These are phyloP conservation scores for Pugionium cornutum DNA, from an alignment of 345 rosid genomes.

Conservation along the genomic window DNA sequence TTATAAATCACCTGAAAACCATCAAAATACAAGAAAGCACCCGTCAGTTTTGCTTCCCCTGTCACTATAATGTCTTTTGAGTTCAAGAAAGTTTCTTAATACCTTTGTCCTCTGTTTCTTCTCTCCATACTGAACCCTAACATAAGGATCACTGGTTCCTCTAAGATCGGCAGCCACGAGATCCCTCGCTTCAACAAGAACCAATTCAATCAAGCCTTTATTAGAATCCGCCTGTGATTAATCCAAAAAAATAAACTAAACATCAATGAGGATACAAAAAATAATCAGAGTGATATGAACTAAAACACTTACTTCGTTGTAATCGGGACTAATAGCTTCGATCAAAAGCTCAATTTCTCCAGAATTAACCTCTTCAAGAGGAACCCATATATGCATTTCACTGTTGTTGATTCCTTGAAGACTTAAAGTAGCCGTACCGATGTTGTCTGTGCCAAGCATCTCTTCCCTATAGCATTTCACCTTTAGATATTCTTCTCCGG, in stretches of 20 bases:
- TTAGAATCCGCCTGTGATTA: slow-evolving; percentile 51
- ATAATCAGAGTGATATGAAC: slow-evolving; percentile 2
- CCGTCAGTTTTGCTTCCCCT: neutral
- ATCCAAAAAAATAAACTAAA: neutral
- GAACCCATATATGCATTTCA: slow-evolving; percentile 71
- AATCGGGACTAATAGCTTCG: slow-evolving; percentile 62
- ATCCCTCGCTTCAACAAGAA: slow-evolving; percentile 82
- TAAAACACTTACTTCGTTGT: slow-evolving; percentile 53
- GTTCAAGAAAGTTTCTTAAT: slow-evolving; percentile 10
- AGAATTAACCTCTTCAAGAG: slow-evolving; percentile 83
- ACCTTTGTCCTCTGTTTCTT: slow-evolving; percentile 89
- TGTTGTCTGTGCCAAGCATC: slow-evolving; percentile 72
- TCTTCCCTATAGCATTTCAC: slow-evolving; percentile 77
- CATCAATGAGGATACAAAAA: slow-evolving; percentile 25
- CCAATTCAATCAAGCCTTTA: slow-evolving; percentile 87
- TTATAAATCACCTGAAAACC: slow-evolving; percentile 64
- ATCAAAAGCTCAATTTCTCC: slow-evolving; percentile 89
- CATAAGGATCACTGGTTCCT: slow-evolving; percentile 99
- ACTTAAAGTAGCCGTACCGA: slow-evolving; percentile 83
- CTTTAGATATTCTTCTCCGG: slow-evolving; percentile 73
- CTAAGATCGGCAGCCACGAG: slow-evolving; percentile 91
- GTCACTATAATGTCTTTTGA: neutral
- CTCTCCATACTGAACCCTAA: slow-evolving; percentile 84
- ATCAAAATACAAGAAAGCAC: neutral
- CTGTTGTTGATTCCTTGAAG: slow-evolving; percentile 84